phyloP scores from a whole-genome alignment of 1,139 yeast species.

The Debaryomyces sp. region DNA sequence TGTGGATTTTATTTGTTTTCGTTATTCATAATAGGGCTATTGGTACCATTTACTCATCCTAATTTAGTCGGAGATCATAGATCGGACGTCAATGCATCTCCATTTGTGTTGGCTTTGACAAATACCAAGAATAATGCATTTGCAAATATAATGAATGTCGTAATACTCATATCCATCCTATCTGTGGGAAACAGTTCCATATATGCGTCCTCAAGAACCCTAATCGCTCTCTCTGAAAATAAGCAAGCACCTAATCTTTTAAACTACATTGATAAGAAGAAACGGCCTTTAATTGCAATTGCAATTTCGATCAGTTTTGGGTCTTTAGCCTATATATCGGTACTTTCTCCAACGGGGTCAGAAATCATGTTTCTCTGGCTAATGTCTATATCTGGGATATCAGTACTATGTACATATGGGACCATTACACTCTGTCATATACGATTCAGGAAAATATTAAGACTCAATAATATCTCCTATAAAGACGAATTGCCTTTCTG shows the following conservation, averaged over 20 bases:
- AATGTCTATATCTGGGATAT: slow-evolving; percentile 13
- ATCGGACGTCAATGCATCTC: slow-evolving; percentile 34
- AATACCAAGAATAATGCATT: slow-evolving; percentile 21
- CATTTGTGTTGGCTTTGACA: slow-evolving; percentile 39
- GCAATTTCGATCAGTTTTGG: slow-evolving; percentile 13
- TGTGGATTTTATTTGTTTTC: slow-evolving; percentile 31
- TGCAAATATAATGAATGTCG: slow-evolving; percentile 32
- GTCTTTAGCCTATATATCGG: slow-evolving; percentile 12
- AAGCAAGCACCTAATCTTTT: slow-evolving; percentile 31
- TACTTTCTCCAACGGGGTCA: slow-evolving; percentile 15
- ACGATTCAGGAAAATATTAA: slow-evolving; percentile 12
- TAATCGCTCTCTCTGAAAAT: slow-evolving; percentile 28
- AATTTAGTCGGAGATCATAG: slow-evolving; percentile 18
- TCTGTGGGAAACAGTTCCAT: slow-evolving; percentile 33
- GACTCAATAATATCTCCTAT: slow-evolving; percentile 7
- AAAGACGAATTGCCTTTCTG: slow-evolving; percentile 11
- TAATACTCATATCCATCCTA: slow-evolving; percentile 28
- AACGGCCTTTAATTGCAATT: slow-evolving; percentile 30
- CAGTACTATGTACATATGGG: slow-evolving; percentile 12
- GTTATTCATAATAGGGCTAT: slow-evolving; percentile 22
- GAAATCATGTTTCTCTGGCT: slow-evolving; percentile 21
- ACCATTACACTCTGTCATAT: slow-evolving; percentile 14
- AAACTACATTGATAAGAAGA: slow-evolving; percentile 27
- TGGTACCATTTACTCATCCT: slow-evolving; percentile 31
- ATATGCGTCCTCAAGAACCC: slow-evolving; percentile 30